Conservation (phyloP, 106 monocot genomes). For the Dioscorea dumetorum region DNA sequence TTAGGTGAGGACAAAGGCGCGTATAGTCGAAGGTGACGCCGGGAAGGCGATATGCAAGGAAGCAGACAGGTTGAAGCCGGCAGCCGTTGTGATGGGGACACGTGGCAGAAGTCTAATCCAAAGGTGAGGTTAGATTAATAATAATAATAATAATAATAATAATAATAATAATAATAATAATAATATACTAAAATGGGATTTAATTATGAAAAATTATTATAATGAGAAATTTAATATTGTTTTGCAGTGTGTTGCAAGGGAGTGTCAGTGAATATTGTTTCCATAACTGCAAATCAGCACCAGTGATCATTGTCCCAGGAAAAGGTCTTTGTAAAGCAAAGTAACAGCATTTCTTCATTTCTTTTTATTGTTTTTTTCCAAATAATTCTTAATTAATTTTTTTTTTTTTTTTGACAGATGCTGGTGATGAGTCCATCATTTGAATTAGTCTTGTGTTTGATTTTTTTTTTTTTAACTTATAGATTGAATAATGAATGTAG, state of each 20-base stretch:
- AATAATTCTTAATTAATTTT: background rate
- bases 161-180: no score
- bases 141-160: no score
- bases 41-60: conserved; percentile 81
- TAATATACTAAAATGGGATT: background rate
- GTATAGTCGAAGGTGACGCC: conserved; percentile 80
- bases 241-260: conserved; percentile 62
- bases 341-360: background rate
- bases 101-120: conserved; percentile 61
- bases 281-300: conserved; percentile 76
- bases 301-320: conserved; percentile 67
- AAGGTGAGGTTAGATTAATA: conserved; percentile 28
- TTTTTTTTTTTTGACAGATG: conserved; percentile 17
- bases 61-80: conserved; percentile 68
- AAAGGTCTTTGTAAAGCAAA: conserved; percentile 23
- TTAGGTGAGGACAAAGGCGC: conserved; percentile 55
- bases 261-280: conserved; percentile 82
- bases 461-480: no score
- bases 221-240: background rate
- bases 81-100: conserved; percentile 83
- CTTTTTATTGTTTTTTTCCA: background rate
- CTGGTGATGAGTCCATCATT: conserved; percentile 27
- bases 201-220: background rate
- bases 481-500: no score
- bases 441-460: background rate